These are phyloP conservation scores for Rhazya stricta DNA, from an alignment of 257 asterid genomes.

Conservation along the genomic window DNA sequence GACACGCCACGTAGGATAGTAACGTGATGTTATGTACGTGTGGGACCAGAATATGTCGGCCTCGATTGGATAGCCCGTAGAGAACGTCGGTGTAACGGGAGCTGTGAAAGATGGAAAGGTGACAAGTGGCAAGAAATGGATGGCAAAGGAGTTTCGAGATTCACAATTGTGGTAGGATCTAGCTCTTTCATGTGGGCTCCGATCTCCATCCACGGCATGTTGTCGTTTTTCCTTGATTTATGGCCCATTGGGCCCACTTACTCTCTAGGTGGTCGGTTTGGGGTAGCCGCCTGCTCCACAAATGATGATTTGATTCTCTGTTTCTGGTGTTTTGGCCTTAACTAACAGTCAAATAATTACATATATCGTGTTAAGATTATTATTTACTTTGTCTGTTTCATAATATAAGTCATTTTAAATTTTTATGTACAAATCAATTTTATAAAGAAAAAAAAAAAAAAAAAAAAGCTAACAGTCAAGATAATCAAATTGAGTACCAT, in stretches of 20 bases:
- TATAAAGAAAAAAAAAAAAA: too few species aligned
- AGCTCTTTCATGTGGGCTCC: conserved; percentile 21
- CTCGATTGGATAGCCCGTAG: conserved; percentile 25
- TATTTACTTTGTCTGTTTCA: too few species aligned
- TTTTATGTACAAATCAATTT: too few species aligned
- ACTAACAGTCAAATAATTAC: too few species aligned
- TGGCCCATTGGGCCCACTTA: conserved; percentile 22
- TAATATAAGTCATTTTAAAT: too few species aligned
- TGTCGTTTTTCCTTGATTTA: conserved; percentile 13
- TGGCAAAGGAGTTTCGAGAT: conserved; percentile 25
- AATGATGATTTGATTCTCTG: neutral
- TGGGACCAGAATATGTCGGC: conserved; percentile 52
- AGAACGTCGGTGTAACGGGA: conserved; percentile 16
- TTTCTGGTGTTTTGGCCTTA: neutral
- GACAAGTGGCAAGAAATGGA: conserved; percentile 29
- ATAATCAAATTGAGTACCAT: too few species aligned
- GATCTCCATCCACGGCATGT: conserved; percentile 24
- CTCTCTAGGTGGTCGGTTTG: conserved; percentile 42
- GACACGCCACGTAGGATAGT: conserved; percentile 12
- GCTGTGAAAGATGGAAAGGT: conserved; percentile 12
- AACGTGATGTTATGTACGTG: conserved; percentile 23
- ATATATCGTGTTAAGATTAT: too few species aligned
- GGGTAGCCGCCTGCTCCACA: conserved; percentile 1
- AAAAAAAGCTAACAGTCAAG: too few species aligned
- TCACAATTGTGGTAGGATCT: conserved; percentile 22